These are phyloP conservation scores for Vanderwaltozyma polyspora DNA, from an alignment of 805 yeast species.

Conservation along the genomic window DNA sequence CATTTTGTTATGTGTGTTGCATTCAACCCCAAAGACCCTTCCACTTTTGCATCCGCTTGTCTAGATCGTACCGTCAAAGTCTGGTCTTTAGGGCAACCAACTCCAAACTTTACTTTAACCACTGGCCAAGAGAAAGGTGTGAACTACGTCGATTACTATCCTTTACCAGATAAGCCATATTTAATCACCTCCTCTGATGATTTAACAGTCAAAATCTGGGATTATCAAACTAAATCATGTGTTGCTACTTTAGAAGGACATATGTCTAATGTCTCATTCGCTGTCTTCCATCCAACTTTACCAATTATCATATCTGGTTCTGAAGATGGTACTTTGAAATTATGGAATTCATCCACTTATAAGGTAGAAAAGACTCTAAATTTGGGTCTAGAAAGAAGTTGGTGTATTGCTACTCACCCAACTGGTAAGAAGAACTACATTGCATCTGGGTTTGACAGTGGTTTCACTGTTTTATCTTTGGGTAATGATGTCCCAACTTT, in stretches of 20 bases:
- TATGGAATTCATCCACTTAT: slow-evolving; percentile 93
- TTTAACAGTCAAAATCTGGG: slow-evolving; percentile 83
- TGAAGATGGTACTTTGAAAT: slow-evolving; percentile 87
- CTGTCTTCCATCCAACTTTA: slow-evolving; percentile 94
- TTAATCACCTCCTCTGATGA: slow-evolving; percentile 87
- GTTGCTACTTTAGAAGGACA: slow-evolving; percentile 94
- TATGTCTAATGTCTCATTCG: slow-evolving; percentile 87
- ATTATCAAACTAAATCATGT: slow-evolving; percentile 91
- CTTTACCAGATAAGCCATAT: slow-evolving; percentile 95
- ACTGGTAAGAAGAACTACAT: slow-evolving; percentile 56
- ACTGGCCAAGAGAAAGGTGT: slow-evolving; percentile 93
- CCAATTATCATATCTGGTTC: slow-evolving; percentile 93
- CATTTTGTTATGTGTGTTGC: slow-evolving; percentile 92
- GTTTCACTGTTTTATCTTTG: slow-evolving; percentile 74
- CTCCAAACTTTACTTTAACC: slow-evolving; percentile 81
- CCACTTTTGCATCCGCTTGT: slow-evolving; percentile 95
- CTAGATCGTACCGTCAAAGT: slow-evolving; percentile 92
- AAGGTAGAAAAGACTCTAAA: slow-evolving; percentile 85
- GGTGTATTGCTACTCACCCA: slow-evolving; percentile 80
- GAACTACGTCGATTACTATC: slow-evolving; percentile 92
- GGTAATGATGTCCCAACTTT: slow-evolving; percentile 92
- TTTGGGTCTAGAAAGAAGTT: slow-evolving; percentile 87
- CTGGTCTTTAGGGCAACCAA: slow-evolving; percentile 83
- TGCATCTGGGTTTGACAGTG: slow-evolving; percentile 92
- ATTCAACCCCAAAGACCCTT: slow-evolving; percentile 94